Evolutionary conservation across 108 stramenopile genomes (phyloP), one percentile per base, ranked within the genome.

Genomic region (Asterionellopsis glacialis): DNA sequence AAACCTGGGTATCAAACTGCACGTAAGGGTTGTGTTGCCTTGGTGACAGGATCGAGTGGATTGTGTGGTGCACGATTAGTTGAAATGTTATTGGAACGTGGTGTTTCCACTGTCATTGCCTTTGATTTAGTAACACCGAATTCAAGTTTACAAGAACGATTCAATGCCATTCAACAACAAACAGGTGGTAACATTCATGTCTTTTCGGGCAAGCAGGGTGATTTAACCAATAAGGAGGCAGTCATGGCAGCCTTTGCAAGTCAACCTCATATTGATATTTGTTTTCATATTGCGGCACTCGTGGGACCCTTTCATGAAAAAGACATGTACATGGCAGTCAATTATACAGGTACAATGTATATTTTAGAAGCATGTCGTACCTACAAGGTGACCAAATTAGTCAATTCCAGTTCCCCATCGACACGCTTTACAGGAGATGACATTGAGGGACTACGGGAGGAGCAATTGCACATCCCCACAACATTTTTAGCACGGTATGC

Each of bases 21-120:
- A 33, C 5, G 33, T 33, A 7, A 33, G 7, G 33, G 33, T 5
- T 33, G 33, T 33, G 33, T 33, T 7, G 33, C 33, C 22, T 45
- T 84, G 41, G 98, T 99, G 13, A 99, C 98, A 0, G 98, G 98
- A 41, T 93, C 93, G 15, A 82, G 84, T 26, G 98, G 98, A 23
- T 85, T 99, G 58, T 94, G 95, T 21, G 98, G 98, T 16, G 79
- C 61, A 12, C 93, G 98, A 0, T 72, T 99, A 55, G 98, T 97
- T 12, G 98, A 99, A 86, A 97, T 99, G 96, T 75, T 97, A 40
- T 69, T 97, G 11, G 94, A 97, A 72, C 86, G 95, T 0, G 96
- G 96, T 21, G 95, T 94, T 19, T 52, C 63, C 28, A 81, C 74
- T 11, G 98, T 98, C 58, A 84, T 97, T 51, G 90, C 83, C n/a